Evolutionary conservation across 257 asterid species (phyloP), one percentile per base, ranked within the genome.

Genomic region (Forsythia viridissima): DNA sequence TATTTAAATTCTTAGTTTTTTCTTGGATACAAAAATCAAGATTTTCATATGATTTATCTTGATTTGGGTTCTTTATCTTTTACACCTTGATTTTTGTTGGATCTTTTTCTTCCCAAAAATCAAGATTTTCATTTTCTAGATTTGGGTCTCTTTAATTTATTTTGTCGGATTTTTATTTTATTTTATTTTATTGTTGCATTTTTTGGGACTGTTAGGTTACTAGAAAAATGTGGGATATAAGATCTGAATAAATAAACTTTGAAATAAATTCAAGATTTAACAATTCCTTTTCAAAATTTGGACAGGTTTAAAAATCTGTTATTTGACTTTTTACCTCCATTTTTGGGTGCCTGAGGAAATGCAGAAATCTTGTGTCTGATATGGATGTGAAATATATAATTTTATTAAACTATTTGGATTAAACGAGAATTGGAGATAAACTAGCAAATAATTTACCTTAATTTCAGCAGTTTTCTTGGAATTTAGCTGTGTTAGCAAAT

Each of bases 71-170:
- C 4, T 15, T 48, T 61, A 37, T 36, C 61, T 72, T 5, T 21
- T 70, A 43, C 73, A 77, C 5, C 21, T 18, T 18, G 43, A 37
- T 74, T 82, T 46, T 71, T 37, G 42, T 76, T 51, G 24, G 41
- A 34, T 81, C 79, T 81, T 70, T 55, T 24, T 11, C 21, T 40
- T 16, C 66, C 66, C n/a, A 11, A 30, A 63, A 63, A 63, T 63
- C 70, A 63, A 63, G 70, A 30, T 63, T 63, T 63, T 63, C 70
- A 2, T 10, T 63, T 30, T 30, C 40, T 63, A 24, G 38, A 24
- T 63, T 9, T n/a, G 8, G 6, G 21, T 73, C 48, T 34, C 4
- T 24, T 36, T 3, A 3, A 11, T 42, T 72, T 7, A n/a, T 72
- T 72, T 43, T 13, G 37, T 11, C 20, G n/a, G 42, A 3, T 21